Conservation (phyloP, 2,329 filamentous ascomycete species). For the Xylaria sp. region DNA sequence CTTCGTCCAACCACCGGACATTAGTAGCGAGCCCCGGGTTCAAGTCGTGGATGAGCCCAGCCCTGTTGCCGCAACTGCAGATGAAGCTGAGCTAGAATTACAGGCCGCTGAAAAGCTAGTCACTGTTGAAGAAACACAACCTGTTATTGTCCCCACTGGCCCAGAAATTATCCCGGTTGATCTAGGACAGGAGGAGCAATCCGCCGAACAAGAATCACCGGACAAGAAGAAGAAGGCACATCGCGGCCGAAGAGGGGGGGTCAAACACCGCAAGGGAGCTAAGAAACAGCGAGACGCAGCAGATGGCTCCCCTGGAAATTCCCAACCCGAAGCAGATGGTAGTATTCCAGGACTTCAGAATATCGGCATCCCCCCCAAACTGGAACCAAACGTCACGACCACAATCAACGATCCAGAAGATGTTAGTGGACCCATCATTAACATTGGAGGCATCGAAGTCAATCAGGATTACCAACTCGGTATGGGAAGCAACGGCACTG, state of each 20-base stretch:
- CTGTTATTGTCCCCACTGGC: slow-evolving; percentile 37
- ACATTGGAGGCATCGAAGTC: slow-evolving; percentile 72
- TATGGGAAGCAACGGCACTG: slow-evolving; percentile 94
- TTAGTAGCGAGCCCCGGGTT: slow-evolving; percentile 11
- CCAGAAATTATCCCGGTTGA: slow-evolving; percentile 31
- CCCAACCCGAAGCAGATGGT: slow-evolving; percentile 47
- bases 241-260: slow-evolving; percentile 76
- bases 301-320: slow-evolving; percentile 60
- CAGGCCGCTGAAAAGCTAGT: slow-evolving; percentile 7
- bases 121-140: slow-evolving; percentile 34
- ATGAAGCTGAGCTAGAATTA: background rate
- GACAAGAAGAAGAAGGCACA: slow-evolving; percentile 74
- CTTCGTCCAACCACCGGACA: slow-evolving; percentile 40
- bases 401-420: slow-evolving; percentile 67
- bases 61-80: background rate
- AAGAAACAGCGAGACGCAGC: slow-evolving; percentile 64
- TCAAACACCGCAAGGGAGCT: slow-evolving; percentile 71
- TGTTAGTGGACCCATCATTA: slow-evolving; percentile 67
- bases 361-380: slow-evolving; percentile 61
- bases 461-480: slow-evolving; percentile 71
- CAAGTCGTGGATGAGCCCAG: slow-evolving; percentile 14
- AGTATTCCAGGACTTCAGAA: slow-evolving; percentile 72
- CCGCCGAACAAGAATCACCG: slow-evolving; percentile 46
- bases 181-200: slow-evolving; percentile 42
- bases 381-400: slow-evolving; percentile 71